Base-by-base conservation (phyloP, 2,329 filamentous ascomycete genomes). In the Ascochyta rabiei region DNA sequence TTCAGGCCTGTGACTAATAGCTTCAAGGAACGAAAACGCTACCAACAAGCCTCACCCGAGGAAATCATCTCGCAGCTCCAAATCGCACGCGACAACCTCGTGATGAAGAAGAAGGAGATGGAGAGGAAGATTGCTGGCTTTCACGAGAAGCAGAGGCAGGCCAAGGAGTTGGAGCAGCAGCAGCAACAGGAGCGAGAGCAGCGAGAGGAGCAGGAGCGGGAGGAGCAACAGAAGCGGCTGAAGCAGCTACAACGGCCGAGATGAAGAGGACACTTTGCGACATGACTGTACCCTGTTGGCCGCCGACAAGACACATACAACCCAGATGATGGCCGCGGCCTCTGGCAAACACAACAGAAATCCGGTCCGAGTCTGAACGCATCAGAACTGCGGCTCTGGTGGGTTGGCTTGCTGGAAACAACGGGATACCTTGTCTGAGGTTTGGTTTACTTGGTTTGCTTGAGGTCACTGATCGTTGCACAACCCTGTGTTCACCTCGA, bases 61-160 rank as follows among this genome's bases (percentile, higher is more conserved):
- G 83, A 87, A 48, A 80, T 79, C 63, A 82, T 87, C 21, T 74
- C 77, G n/a, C 76, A 80, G 43, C 77, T 88, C 18, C 79, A 84
- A 60, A 67, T 71, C 41, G 76, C 78, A 47, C 79, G 81, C 39
- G 74, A 77, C n/a, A 77, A 78, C 30, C 70, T 87, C 13, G 67
- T 82, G 2, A 66, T 71, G 6, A 84, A 83, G 66, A 83, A 77
- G 68, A 75, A 76, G 6, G 81, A 80, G 43, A 66, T 88, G 46
- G 81, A 87, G 67, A 78, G 72, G 59, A 87, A 87, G 67, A 80
- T 87, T 48, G 75, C 60, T 6, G 53, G 45, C 13, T 64, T 72
- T 18, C 40, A 53, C 7, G 64, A 68, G 26, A 63, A 60, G 16
- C 52, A 48, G 43, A 56, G 28, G 12, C 28, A 21, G 40, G 56